Conservation (phyloP, 176 grass and related monocot genomes). For the Rhipidocladum racemiflorum region DNA sequence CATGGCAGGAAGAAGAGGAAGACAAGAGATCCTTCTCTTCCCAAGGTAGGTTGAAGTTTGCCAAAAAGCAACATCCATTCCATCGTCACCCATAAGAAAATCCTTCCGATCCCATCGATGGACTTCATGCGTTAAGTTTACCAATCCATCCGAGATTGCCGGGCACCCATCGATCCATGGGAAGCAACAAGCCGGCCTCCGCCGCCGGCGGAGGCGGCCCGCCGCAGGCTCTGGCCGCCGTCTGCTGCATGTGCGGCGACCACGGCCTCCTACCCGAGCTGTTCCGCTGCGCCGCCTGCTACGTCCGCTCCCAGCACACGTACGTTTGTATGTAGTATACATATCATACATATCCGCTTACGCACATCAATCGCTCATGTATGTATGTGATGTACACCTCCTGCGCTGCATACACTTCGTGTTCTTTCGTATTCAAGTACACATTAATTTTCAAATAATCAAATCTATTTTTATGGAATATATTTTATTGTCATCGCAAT, state of each 20-base stretch:
- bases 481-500: neutral
- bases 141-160: conserved; percentile 1
- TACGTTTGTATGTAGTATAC: conserved; percentile 16
- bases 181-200: conserved; percentile 37
- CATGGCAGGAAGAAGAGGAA: conserved; percentile 26
- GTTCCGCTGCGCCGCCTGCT: conserved; percentile 80
- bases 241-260: conserved; percentile 99
- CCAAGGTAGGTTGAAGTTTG: neutral
- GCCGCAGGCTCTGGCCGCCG: neutral
- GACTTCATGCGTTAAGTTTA: conserved; percentile 10
- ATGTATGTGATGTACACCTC: neutral
- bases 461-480: too few species aligned
- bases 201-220: neutral
- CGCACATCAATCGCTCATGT: neutral
- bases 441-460: too few species aligned
- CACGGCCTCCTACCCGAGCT: conserved; percentile 74
- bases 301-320: conserved; percentile 82
- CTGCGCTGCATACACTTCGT: neutral
- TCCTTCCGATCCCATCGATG: neutral
- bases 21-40: conserved; percentile 29
- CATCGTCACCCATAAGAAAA: neutral
- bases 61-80: neutral
- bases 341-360: neutral
- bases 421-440: too few species aligned
- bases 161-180: conserved; percentile 40